These are phyloP conservation scores for Tolypocladium ophioglossoides DNA, from an alignment of 2,329 filamentous ascomycete genomes.

Conservation along the genomic window DNA sequence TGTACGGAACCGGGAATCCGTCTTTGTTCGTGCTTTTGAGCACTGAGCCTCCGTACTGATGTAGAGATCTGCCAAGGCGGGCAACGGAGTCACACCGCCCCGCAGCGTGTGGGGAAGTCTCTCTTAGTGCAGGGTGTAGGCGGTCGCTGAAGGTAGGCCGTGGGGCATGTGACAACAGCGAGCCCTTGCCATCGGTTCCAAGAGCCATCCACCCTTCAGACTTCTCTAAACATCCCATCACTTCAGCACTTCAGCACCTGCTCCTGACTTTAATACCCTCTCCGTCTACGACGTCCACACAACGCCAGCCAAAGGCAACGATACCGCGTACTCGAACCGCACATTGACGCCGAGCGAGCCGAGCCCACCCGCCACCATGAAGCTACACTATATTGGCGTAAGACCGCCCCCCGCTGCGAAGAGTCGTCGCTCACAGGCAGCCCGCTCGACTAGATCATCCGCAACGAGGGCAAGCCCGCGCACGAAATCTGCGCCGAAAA, in stretches of 20 bases:
- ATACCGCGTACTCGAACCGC: not conserved
- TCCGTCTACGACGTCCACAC: not conserved
- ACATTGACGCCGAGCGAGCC: not conserved
- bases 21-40: not conserved
- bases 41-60: no score
- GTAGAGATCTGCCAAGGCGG: no score
- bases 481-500: conserved; percentile 68
- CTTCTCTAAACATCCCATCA: not conserved
- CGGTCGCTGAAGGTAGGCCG: no score
- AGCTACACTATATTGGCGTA: conserved; percentile 69
- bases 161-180: not conserved
- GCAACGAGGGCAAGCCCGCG: conserved; percentile 66
- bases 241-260: not conserved
- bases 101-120: no score
- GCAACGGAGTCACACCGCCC: not conserved
- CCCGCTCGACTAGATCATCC: conserved; percentile 52
- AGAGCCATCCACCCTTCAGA: not conserved
- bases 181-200: not conserved
- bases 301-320: not conserved
- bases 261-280: not conserved
- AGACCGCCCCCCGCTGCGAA: conserved; percentile 19
- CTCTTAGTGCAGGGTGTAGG: no score
- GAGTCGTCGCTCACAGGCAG: conserved; percentile 2
- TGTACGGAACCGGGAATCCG: not conserved
- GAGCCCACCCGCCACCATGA: not conserved